Evolutionary conservation across 805 yeast genomes (phyloP).

Genomic region (Kodamaea nitidulidarum): DNA sequence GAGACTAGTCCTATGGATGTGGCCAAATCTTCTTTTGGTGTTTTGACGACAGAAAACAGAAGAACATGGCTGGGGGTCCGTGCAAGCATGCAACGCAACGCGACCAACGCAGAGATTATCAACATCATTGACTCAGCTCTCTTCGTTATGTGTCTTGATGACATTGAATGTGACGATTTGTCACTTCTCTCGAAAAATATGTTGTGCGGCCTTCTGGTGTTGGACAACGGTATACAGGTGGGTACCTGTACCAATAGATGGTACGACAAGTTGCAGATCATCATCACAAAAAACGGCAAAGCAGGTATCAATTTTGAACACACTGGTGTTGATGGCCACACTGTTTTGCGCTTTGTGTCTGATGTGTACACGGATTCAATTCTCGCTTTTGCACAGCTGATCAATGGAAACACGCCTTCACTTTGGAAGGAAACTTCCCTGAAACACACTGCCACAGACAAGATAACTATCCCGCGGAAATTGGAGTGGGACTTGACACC

Average conservation of each 20-base stretch:
- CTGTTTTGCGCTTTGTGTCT: conserved; percentile 80
- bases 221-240: conserved; percentile 82
- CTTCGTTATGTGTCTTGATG: conserved; percentile 80
- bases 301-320: conserved; percentile 94
- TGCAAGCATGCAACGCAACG: conserved; percentile 37
- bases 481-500: conserved; percentile 81
- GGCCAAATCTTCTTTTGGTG: conserved; percentile 80
- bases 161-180: conserved; percentile 59
- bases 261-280: conserved; percentile 89
- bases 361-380: conserved; percentile 92
- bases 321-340: conserved; percentile 94
- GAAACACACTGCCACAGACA: conserved; percentile 32
- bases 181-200: conserved; percentile 73
- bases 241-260: conserved; percentile 94
- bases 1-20: conserved; percentile 50
- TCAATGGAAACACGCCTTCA: conserved; percentile 71
- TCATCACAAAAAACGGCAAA: conserved; percentile 81
- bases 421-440: conserved; percentile 46
- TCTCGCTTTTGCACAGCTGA: conserved; percentile 76
- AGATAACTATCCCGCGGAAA: conserved; percentile 70
- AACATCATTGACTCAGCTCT: conserved; percentile 76
- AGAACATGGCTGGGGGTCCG: conserved; percentile 82
- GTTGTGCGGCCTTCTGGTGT: conserved; percentile 77
- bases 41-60: conserved; percentile 85
- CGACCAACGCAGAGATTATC: conserved; percentile 64